Evolutionary conservation across 108 stramenopile genomes (phyloP).

Genomic region (Pseudonitzschia multiseries): DNA sequence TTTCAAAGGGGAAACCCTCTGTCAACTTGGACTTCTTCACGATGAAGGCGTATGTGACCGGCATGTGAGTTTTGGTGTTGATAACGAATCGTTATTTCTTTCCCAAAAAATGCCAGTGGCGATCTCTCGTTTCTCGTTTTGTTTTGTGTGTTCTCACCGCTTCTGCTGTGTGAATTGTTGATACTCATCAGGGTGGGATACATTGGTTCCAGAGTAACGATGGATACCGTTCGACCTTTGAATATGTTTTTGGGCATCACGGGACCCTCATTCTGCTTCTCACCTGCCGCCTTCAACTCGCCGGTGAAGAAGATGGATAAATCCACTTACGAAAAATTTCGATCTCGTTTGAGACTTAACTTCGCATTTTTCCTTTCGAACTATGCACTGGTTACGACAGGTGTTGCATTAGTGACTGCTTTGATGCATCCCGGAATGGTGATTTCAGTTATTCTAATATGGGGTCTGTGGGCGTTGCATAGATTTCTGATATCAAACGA

Average conservation of each 20-base stretch:
- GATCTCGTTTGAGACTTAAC: constrained; percentile 67
- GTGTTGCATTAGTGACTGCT: constrained; percentile 73
- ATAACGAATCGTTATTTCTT: not conserved
- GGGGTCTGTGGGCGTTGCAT: constrained; percentile 69
- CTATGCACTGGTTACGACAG: constrained; percentile 64
- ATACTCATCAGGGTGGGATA: constrained; percentile 15
- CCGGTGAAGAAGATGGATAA: constrained; percentile 65
- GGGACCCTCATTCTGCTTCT: constrained; percentile 68
- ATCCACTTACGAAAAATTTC: constrained; percentile 59
- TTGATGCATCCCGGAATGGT: constrained; percentile 86
- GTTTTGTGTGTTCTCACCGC: not conserved
- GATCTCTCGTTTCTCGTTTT: not conserved
- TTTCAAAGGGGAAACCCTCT: constrained; percentile 2
- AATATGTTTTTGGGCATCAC: constrained; percentile 69
- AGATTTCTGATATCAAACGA: constrained; percentile 61
- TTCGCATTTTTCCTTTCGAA: constrained; percentile 83
- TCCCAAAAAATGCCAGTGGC: too few relatives aligned
- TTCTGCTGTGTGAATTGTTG: not conserved
- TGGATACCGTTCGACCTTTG: constrained; percentile 76
- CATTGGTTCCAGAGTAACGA: constrained; percentile 43
- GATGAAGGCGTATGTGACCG: constrained; percentile 26
- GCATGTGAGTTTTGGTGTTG: constrained; percentile 26
- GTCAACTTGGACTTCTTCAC: constrained; percentile 30
- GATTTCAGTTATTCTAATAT: constrained; percentile 56
- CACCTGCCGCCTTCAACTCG: constrained; percentile 73